These are phyloP conservation scores for Myxozyma neotropica DNA, from an alignment of 805 yeast genomes.

Conservation along the genomic window DNA sequence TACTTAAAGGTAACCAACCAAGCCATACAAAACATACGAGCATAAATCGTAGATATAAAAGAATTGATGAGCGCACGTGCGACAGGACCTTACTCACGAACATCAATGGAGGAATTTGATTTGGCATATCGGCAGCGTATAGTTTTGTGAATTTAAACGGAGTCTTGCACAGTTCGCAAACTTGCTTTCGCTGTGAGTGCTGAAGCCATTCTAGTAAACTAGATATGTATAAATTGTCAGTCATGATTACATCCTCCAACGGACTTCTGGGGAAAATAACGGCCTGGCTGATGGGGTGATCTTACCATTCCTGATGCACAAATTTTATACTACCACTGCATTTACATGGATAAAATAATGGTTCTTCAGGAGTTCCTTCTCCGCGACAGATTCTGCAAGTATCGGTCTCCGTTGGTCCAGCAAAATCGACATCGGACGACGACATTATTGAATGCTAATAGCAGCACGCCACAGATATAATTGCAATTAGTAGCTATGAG, in stretches of 20 bases:
- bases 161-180: constrained; percentile 87
- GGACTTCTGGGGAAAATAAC: too few species aligned
- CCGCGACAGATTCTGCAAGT: constrained; percentile 94
- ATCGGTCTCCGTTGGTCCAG: constrained; percentile 35
- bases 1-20: constrained; percentile 37
- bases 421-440: constrained; percentile 6
- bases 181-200: constrained; percentile 61
- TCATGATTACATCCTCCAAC: too few species aligned
- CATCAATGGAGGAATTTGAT: constrained; percentile 56
- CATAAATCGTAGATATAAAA: constrained; percentile 32
- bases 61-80: constrained; percentile 25
- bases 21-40: constrained; percentile 37
- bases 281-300: too few species aligned
- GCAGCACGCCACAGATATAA: not conserved
- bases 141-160: constrained; percentile 67
- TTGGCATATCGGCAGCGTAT: constrained; percentile 68
- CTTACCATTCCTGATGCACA: constrained; percentile 84
- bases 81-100: constrained; percentile 48
- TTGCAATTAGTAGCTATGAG: not conserved
- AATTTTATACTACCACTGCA: constrained; percentile 92
- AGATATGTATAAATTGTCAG: not conserved
- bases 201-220: constrained; percentile 78
- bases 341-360: constrained; percentile 86
- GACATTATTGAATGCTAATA: constrained; percentile 4
- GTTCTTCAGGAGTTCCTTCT: constrained; percentile 76